Percentiles rank a stretch among this genome's conserved stretches.
These are phyloP conservation scores for Meyerozyma elateridarum DNA, from an alignment of 1,139 yeast species.

Conservation along the genomic window DNA sequence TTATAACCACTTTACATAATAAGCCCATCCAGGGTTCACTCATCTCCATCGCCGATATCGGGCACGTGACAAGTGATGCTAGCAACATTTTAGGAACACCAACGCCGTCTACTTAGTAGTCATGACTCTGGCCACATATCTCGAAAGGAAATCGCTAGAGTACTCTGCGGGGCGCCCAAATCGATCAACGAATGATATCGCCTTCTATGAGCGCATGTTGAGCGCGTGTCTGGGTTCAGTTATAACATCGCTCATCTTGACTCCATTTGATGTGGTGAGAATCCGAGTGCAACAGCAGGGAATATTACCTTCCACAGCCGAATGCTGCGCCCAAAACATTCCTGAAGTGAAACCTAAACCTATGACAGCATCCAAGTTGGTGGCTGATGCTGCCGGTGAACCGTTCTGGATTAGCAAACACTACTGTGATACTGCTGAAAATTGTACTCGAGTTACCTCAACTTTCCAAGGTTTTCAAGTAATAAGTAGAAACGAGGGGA, in stretches of 20 bases:
- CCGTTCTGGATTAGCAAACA: conserved; percentile 41
- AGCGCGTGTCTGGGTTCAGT: conserved; percentile 91
- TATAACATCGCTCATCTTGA: conserved; percentile 78
- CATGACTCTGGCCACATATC: no score
- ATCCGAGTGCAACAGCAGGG: conserved; percentile 90
- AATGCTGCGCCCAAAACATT: conserved; percentile 25
- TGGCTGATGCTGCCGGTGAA: conserved; percentile 14
- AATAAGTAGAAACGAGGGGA: conserved; percentile 70
- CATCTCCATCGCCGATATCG: conserved; percentile 2
- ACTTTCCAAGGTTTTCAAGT: conserved; percentile 70
- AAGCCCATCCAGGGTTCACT: no score
- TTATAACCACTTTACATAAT: no score
- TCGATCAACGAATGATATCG: conserved; percentile 33
- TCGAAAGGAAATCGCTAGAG: no score
- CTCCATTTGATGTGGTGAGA: conserved; percentile 92
- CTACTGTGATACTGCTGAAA: conserved; percentile 31
- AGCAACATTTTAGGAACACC: no score
- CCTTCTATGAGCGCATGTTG: conserved; percentile 65
- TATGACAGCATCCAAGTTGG: conserved; percentile 25
- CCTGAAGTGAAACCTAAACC: conserved; percentile 6
- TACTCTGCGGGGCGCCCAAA: no score
- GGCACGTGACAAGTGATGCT: conserved; percentile 4
- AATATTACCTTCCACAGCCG: conserved; percentile 37
- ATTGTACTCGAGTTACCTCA: conserved; percentile 40
- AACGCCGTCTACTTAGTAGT: no score